These are phyloP conservation scores for Candida suzukii DNA, from an alignment of 805 yeast genomes.

Conservation along the genomic window DNA sequence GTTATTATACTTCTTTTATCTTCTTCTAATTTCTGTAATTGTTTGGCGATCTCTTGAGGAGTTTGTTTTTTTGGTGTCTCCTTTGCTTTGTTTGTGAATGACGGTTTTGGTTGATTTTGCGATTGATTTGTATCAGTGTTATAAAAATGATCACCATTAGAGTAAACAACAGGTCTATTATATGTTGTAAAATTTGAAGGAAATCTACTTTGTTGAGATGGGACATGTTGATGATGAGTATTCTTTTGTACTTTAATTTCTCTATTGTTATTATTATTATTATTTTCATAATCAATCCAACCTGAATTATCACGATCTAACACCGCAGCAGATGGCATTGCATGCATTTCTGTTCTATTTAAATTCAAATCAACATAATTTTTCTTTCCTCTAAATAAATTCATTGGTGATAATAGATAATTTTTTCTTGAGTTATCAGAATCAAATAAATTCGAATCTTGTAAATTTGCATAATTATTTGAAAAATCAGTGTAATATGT, in stretches of 20 bases:
- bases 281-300: not conserved
- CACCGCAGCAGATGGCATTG: constrained; percentile 3
- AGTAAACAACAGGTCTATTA: not conserved
- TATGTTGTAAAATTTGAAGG: too few relatives aligned
- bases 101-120: not conserved
- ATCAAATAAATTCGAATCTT: not conserved
- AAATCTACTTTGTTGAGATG: too few relatives aligned
- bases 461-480: not conserved
- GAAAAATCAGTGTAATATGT: not conserved
- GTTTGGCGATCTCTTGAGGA: too few relatives aligned
- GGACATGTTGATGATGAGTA: too few relatives aligned
- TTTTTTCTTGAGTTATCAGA: not conserved
- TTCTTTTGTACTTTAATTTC: too few relatives aligned
- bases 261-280: not conserved
- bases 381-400: not conserved
- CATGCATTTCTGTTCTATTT: not conserved
- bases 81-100: not conserved
- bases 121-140: not conserved
- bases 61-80: not conserved
- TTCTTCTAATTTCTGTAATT: not conserved
- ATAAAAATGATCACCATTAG: not conserved
- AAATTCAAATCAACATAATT: not conserved
- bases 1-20: not conserved
- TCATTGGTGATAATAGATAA: not conserved
- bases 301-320: not conserved